Conservation (phyloP, 768 basidiomycete species). For the Sarcodon sp. region DNA sequence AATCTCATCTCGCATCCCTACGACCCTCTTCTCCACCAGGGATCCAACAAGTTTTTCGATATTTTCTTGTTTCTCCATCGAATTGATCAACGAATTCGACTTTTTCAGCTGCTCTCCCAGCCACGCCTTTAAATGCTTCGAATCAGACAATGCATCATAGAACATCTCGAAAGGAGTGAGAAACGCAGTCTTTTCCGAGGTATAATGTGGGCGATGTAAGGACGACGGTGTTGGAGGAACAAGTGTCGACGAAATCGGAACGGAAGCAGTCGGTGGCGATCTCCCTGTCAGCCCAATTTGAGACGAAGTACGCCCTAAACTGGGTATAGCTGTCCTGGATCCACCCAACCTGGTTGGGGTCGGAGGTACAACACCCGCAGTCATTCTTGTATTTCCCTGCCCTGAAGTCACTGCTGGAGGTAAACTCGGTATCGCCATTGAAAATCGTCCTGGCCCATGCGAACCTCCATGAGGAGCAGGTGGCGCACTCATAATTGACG, state of each 20-base stretch:
- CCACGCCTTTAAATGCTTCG: constrained; percentile 68
- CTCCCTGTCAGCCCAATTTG: constrained; percentile 18
- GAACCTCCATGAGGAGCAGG: constrained; percentile 38
- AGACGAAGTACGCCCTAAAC: constrained; percentile 4
- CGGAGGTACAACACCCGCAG: constrained; percentile 52
- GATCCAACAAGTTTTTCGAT: constrained; percentile 44
- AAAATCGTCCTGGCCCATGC: constrained; percentile 26
- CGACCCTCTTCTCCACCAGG: constrained; percentile 48
- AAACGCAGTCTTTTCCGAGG: constrained; percentile 63
- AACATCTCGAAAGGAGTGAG: constrained; percentile 74
- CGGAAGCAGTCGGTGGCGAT: constrained; percentile 44
- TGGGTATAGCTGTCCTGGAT: constrained; percentile 12
- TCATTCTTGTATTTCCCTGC: constrained; percentile 34
- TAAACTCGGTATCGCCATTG: constrained; percentile 56
- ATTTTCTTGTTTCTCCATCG: constrained; percentile 54
- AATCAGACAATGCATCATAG: constrained; percentile 76
- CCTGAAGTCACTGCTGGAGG: constrained; percentile 33
- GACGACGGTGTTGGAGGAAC: constrained; percentile 63
- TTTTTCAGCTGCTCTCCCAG: constrained; percentile 60
- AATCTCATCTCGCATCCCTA: constrained; percentile 50
- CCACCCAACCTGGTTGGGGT: constrained; percentile 55
- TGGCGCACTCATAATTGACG: constrained; percentile 68
- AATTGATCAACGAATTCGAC: constrained; percentile 40
- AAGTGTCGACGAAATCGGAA: constrained; percentile 54
- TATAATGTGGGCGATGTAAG: constrained; percentile 45